Evolutionary conservation across 805 yeast genomes (phyloP).

Genomic region (Candida xyloterini): DNA sequence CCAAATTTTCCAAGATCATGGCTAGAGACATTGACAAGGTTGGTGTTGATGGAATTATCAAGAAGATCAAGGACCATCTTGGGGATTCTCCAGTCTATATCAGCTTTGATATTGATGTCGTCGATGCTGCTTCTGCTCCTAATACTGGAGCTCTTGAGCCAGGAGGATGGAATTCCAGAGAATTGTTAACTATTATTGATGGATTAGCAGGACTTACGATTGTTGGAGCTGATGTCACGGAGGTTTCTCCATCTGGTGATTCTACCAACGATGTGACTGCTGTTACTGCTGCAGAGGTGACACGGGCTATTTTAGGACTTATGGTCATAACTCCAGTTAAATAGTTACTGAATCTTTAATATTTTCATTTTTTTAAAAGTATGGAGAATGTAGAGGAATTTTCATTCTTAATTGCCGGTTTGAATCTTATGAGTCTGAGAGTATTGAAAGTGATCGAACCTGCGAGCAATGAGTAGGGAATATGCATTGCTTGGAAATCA

Average conservation of each 20-base stretch:
- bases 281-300: constrained; percentile 62
- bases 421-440: too few species aligned
- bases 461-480: too few species aligned
- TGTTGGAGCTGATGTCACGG: constrained; percentile 74
- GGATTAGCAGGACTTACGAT: constrained; percentile 53
- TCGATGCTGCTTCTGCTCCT: constrained; percentile 63
- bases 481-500: too few species aligned
- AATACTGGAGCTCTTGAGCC: constrained; percentile 79
- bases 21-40: constrained; percentile 44
- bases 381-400: too few species aligned
- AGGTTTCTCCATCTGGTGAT: constrained; percentile 63
- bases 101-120: constrained; percentile 52
- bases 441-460: too few species aligned
- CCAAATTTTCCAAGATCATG: constrained; percentile 34
- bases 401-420: too few species aligned
- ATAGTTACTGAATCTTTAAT: background rate
- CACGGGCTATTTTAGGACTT: constrained; percentile 46
- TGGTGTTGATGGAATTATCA: constrained; percentile 38
- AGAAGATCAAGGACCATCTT: constrained; percentile 33
- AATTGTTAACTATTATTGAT: constrained; percentile 53
- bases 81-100: constrained; percentile 42
- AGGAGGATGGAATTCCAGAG: constrained; percentile 69
- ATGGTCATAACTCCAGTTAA: constrained; percentile 35
- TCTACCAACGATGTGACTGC: constrained; percentile 60
- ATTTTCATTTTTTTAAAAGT: background rate